Evolutionary conservation across 257 asterid genomes (phyloP).

Genomic region (Ballota nigra): DNA sequence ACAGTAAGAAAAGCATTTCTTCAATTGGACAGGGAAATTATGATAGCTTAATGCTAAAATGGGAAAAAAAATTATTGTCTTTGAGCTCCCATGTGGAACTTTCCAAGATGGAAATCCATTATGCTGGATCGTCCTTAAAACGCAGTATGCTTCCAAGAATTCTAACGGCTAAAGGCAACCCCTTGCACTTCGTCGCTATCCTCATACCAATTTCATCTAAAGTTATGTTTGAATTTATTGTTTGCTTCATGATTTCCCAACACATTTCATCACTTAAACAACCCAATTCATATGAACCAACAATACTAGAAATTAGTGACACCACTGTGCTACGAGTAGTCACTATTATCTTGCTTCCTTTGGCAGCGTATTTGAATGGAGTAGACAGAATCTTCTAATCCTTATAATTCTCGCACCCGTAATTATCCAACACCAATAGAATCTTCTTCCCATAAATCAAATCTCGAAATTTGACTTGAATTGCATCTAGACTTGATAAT

Average conservation of each 20-base stretch:
- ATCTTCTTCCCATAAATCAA: conserved; percentile 23
- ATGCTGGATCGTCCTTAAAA: conserved; percentile 10
- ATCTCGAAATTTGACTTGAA: conserved; percentile 24
- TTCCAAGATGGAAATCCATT: conserved; percentile 32
- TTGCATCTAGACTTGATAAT: conserved; percentile 16
- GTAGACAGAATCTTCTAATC: conserved; percentile 30
- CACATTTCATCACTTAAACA: conserved; percentile 27
- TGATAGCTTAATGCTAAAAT: conserved; percentile 35
- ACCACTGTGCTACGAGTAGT: conserved; percentile 37
- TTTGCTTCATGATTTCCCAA: conserved; percentile 34
- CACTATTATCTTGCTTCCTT: conserved; percentile 34
- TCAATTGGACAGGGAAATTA: conserved; percentile 33
- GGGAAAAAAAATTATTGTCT: conserved; percentile 23
- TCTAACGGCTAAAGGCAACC: conserved; percentile 38
- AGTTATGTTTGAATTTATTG: conserved; percentile 11
- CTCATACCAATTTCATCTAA: conserved; percentile 21
- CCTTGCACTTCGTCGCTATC: conserved; percentile 33
- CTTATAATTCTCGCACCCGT: conserved; percentile 31
- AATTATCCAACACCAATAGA: conserved; percentile 35
- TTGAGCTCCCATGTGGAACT: too few relatives aligned
- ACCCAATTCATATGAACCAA: conserved; percentile 15
- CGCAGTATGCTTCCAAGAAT: conserved; percentile 32
- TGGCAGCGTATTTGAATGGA: conserved; percentile 21
- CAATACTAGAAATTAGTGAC: conserved; percentile 28
- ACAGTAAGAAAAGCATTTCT: conserved; percentile 41